Evolutionary conservation across 768 basidiomycete genomes (phyloP), one percentile per base, ranked within the genome.

Genomic region (Amanita muscaria): DNA sequence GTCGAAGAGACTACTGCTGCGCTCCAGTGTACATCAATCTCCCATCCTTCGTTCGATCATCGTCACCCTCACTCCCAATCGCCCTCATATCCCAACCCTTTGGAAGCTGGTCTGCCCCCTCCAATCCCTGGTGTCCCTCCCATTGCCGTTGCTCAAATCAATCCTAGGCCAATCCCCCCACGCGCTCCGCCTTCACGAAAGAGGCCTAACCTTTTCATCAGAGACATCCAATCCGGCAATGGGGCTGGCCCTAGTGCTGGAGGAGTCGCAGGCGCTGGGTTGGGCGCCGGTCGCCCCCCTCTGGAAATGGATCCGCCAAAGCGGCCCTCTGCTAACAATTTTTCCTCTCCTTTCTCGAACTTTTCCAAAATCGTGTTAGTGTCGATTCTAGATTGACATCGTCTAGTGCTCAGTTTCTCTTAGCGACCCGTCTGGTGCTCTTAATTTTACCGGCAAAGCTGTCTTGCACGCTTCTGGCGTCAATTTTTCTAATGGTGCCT

Each of bases 381-480:
- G 23, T 36, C 53, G 46, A 40, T 21, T 23, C 48, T 45, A 46
- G 42, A 35, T 31, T 39, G 6, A 27, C 32, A 21, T 42, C 30
- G 22, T 32, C 11, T 22, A 22, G 24, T 27, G 16, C 35, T 49
- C 23, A 29, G 49, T 53, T 30, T 30, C 46, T 44, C 40, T 3
- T 56, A 96, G 92, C 49, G 94, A 99, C 67, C 91, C 93, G 0
- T 92, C 89, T 1, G 96, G 96, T n/a, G 81, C 82, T 0, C 82
- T 99, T 53, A 91, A 89, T 58, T 99, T 98, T 57, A 77, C 74
- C 18, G 88, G 88, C 42, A 98, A 97, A 59, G 96, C 96, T 4
- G 79, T 98, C 30, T 64, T 99, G 9, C 88, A 94, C 56, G 84
- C 92, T 0, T 70, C 81, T 18, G 96, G 96, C 44, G 76, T 78